Percentiles rank a stretch among this genome's conserved stretches.
Evolutionary conservation across 1,284 basidiomycete genomes (phyloP).

Genomic region (Sphaerobolus stellatus): DNA sequence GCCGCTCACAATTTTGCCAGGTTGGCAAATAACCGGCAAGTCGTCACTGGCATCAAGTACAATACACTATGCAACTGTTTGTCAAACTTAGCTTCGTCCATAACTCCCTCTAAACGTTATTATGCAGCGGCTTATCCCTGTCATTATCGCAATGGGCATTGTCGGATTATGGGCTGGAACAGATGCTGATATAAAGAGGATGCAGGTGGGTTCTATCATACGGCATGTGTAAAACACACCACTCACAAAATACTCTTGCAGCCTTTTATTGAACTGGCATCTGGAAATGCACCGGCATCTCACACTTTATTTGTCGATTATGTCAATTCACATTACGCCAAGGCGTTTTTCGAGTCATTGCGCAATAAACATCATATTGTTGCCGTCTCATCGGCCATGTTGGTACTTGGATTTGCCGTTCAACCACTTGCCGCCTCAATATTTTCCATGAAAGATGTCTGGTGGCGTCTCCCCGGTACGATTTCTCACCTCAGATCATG

Average conservation of each 20-base stretch:
- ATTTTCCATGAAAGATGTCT: constrained; percentile 45
- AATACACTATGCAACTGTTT: constrained; percentile 52
- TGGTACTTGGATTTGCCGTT: constrained; percentile 44
- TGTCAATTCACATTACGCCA: constrained; percentile 38
- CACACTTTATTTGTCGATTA: constrained; percentile 52
- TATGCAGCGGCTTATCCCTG: constrained; percentile 51
- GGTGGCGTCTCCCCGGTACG: constrained; percentile 38
- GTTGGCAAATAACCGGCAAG: constrained; percentile 41
- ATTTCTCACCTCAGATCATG: constrained; percentile 1
- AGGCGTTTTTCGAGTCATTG: constrained; percentile 14
- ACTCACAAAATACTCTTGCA: constrained; percentile 17
- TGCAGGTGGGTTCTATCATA: constrained; percentile 44
- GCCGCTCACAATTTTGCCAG: too few relatives aligned
- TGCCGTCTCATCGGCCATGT: constrained; percentile 46
- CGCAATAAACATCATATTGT: constrained; percentile 49
- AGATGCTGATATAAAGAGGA: constrained; percentile 53
- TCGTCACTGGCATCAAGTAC: constrained; percentile 30
- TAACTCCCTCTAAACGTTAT: too few relatives aligned
- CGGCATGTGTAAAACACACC: background rate
- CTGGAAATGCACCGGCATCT: constrained; percentile 50
- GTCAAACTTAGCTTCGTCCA: too few relatives aligned
- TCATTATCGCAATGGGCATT: constrained; percentile 41
- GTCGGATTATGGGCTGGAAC: constrained; percentile 54
- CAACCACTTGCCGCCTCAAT: constrained; percentile 52
- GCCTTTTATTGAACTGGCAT: constrained; percentile 57